Conservation (phyloP, 148 eudicot species). For the Bassia scoparia region DNA sequence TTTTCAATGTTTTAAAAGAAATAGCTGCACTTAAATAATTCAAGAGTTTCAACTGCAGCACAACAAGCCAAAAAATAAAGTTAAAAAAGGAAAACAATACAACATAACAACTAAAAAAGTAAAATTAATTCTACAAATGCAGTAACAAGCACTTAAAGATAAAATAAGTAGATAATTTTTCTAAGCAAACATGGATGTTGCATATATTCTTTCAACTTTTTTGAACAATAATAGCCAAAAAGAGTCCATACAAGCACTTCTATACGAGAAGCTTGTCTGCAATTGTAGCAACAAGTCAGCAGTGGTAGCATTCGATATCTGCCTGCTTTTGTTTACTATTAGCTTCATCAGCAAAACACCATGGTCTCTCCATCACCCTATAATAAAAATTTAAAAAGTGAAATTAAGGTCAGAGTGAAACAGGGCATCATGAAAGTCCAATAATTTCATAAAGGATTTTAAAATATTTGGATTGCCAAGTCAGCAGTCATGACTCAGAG, state of each 20-base stretch:
- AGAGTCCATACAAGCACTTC: slow-evolving; percentile 48
- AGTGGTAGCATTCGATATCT: slow-evolving; percentile 27
- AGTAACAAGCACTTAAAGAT: background rate
- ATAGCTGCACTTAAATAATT: too few relatives aligned
- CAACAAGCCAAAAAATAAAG: too few relatives aligned
- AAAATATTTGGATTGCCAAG: background rate
- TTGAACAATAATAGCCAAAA: background rate
- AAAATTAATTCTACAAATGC: background rate
- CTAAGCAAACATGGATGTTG: background rate
- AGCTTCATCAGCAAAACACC: slow-evolving; percentile 38
- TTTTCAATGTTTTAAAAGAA: too few relatives aligned
- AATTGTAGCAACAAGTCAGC: slow-evolving; percentile 34
- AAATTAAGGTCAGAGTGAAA: slow-evolving; percentile 9
- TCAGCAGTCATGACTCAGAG: background rate
- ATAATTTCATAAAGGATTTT: too few relatives aligned
- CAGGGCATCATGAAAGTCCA: slow-evolving; percentile 13
- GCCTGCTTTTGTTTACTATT: slow-evolving; percentile 43
- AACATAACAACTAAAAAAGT: background rate
- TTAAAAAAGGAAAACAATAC: too few relatives aligned
- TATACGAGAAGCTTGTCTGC: slow-evolving; percentile 43
- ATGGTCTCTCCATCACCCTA: slow-evolving; percentile 50
- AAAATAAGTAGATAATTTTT: background rate
- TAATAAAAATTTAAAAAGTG: slow-evolving; percentile 9
- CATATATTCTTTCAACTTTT: background rate
- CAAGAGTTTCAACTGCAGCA: too few relatives aligned